Evolutionary conservation across 345 rosid species (phyloP).

Genomic region (Barbarea vulgaris): DNA sequence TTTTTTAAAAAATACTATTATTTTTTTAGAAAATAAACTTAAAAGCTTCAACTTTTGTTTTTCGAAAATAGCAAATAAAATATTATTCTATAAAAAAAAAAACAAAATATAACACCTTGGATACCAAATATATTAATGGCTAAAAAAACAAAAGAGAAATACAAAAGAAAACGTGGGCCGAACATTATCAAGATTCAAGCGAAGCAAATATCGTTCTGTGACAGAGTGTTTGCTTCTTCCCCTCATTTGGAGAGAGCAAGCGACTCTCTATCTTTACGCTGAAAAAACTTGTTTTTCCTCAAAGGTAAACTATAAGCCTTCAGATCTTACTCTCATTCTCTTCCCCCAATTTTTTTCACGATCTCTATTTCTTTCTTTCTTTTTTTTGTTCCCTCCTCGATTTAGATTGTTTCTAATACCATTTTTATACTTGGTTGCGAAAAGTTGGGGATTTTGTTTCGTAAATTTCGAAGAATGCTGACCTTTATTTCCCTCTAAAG

Average conservation of each 20-base stretch:
- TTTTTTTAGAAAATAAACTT: not conserved
- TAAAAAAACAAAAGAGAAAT: not conserved
- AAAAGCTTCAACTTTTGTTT: no score
- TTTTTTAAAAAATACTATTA: not conserved
- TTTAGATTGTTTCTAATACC: not conserved
- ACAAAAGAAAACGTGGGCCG: slow-evolving; percentile 29
- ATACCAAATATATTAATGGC: slow-evolving; percentile 4
- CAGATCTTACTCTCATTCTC: slow-evolving; percentile 36
- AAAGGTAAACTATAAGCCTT: slow-evolving; percentile 11
- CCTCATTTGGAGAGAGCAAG: slow-evolving; percentile 11
- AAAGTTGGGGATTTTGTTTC: slow-evolving; percentile 1
- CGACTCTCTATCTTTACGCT: slow-evolving; percentile 34
- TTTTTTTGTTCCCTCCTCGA: not conserved
- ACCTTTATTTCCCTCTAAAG: slow-evolving; percentile 4
- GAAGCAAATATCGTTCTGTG: slow-evolving; percentile 29
- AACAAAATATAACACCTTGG: not conserved
- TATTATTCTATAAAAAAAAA: not conserved
- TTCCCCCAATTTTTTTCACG: not conserved
- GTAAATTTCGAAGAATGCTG: slow-evolving; percentile 27
- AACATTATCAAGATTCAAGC: slow-evolving; percentile 27
- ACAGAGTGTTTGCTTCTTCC: slow-evolving; percentile 32
- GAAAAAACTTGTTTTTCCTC: slow-evolving; percentile 23
- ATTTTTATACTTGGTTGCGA: not conserved
- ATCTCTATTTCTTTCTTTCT: not conserved
- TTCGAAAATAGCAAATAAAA: not conserved